Conservation (phyloP, 2,329 filamentous ascomycete species). For the Fusarium lateritium region DNA sequence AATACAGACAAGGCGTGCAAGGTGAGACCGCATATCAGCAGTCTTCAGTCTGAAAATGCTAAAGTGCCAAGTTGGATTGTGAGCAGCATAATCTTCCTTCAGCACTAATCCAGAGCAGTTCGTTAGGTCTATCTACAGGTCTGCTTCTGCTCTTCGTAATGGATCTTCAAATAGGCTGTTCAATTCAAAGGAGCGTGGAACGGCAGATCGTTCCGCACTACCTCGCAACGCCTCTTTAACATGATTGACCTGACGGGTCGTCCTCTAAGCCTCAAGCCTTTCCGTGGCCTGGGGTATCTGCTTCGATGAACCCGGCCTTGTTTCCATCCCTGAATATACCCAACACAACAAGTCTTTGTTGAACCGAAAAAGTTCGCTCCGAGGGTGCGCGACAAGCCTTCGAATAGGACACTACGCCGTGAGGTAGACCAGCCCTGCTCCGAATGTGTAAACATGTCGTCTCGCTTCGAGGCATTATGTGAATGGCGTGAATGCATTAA, state of each 20-base stretch:
- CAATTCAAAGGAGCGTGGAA: slow-evolving; percentile 37
- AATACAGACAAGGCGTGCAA: not conserved
- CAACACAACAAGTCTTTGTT: slow-evolving; percentile 28
- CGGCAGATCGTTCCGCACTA: slow-evolving; percentile 11
- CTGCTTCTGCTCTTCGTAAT: slow-evolving; percentile 13
- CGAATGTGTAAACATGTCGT: slow-evolving; percentile 6
- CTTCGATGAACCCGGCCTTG: slow-evolving; percentile 38
- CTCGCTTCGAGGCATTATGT: slow-evolving; percentile 21
- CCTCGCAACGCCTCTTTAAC: slow-evolving; percentile 18
- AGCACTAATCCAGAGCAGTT: slow-evolving; percentile 21
- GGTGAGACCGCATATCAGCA: not conserved
- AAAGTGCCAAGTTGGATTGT: not conserved
- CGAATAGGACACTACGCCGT: slow-evolving; percentile 6
- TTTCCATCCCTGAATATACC: slow-evolving; percentile 32
- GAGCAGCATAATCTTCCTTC: slow-evolving; percentile 1
- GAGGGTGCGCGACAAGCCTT: slow-evolving; percentile 6
- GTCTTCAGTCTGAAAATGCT: too few species aligned
- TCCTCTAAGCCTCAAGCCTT: slow-evolving; percentile 39
- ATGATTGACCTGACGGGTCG: slow-evolving; percentile 27
- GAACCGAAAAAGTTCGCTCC: slow-evolving; percentile 20
- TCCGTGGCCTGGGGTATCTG: slow-evolving; percentile 39
- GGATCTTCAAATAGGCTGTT: slow-evolving; percentile 35
- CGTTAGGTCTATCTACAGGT: slow-evolving; percentile 33
- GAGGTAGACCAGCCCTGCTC: slow-evolving; percentile 20
- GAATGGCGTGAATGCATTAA: slow-evolving; percentile 20